These are phyloP conservation scores for Quercus mongolica DNA, from an alignment of 306 rosid genomes.

Conservation along the genomic window DNA sequence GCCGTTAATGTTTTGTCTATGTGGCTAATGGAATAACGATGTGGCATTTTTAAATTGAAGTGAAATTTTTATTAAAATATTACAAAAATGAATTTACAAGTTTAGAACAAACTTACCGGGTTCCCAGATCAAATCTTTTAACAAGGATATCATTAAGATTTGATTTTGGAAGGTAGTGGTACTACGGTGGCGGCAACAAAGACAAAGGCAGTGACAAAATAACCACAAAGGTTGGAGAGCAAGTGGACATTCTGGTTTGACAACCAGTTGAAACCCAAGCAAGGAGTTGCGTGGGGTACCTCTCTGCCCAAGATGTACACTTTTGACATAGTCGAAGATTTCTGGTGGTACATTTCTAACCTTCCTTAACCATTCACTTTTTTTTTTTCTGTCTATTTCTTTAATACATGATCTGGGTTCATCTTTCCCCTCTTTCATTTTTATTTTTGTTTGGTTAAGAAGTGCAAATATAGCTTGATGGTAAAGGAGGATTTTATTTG, in stretches of 20 bases:
- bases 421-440: neutral
- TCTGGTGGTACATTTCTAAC: constrained; percentile 59
- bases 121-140: too few relatives aligned
- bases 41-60: too few relatives aligned
- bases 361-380: neutral
- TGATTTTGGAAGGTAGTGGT: neutral
- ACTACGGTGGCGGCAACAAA: neutral
- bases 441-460: too few relatives aligned
- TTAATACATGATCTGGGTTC: neutral
- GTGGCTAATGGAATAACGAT: too few relatives aligned
- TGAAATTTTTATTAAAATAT: too few relatives aligned
- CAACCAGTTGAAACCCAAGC: constrained; percentile 75
- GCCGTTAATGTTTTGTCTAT: too few relatives aligned
- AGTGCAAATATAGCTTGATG: too few relatives aligned
- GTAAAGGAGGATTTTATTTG: too few relatives aligned
- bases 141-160: too few relatives aligned
- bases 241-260: constrained; percentile 77
- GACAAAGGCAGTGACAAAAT: neutral
- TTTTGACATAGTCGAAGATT: constrained; percentile 83
- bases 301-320: constrained; percentile 66
- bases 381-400: too few relatives aligned
- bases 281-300: constrained; percentile 89
- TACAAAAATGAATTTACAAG: too few relatives aligned
- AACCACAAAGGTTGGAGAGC: constrained; percentile 65
- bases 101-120: too few relatives aligned